phyloP scores from a whole-genome alignment of 192 early-diverging fungal species.

The Coemansia umbellata region DNA sequence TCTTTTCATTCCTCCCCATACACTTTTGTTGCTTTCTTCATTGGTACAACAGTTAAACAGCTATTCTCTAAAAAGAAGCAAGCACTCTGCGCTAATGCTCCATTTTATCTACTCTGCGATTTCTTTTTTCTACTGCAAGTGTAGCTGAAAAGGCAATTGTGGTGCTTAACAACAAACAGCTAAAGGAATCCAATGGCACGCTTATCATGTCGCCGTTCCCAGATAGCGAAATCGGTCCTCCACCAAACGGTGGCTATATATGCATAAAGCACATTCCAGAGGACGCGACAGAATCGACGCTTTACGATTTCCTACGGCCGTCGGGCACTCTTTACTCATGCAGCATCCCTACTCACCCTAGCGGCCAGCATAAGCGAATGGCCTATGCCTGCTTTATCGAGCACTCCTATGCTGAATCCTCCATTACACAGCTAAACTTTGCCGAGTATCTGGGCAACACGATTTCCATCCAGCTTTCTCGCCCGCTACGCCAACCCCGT shows the following conservation, averaged over 20 bases:
- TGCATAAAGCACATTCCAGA: constrained; percentile 50
- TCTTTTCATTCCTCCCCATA: not conserved
- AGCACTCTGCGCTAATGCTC: not conserved
- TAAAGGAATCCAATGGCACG: constrained; percentile 26
- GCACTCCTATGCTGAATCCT: constrained; percentile 18
- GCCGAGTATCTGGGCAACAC: constrained; percentile 40
- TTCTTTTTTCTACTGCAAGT: constrained; percentile 4
- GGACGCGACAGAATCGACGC: constrained; percentile 22
- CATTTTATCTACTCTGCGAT: constrained; percentile 1
- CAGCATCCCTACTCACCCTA: constrained; percentile 21
- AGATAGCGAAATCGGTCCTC: constrained; percentile 22
- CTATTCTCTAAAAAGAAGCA: no score
- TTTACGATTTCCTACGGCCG: constrained; percentile 47
- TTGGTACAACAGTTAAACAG: no score
- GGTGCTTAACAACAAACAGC: constrained; percentile 27
- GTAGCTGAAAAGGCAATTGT: constrained; percentile 51
- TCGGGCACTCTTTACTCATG: constrained; percentile 48
- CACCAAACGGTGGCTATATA: constrained; percentile 29
- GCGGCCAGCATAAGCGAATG: constrained; percentile 16
- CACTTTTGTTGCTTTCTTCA: no score
- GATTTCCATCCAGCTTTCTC: constrained; percentile 20
- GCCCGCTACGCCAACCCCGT: constrained; percentile 20
- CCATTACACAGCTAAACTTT: constrained; percentile 48
- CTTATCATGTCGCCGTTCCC: constrained; percentile 43
- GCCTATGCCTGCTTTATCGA: constrained; percentile 47